Evolutionary conservation across 768 basidiomycete species (phyloP).

Genomic region (Leccinum longicurvipes): DNA sequence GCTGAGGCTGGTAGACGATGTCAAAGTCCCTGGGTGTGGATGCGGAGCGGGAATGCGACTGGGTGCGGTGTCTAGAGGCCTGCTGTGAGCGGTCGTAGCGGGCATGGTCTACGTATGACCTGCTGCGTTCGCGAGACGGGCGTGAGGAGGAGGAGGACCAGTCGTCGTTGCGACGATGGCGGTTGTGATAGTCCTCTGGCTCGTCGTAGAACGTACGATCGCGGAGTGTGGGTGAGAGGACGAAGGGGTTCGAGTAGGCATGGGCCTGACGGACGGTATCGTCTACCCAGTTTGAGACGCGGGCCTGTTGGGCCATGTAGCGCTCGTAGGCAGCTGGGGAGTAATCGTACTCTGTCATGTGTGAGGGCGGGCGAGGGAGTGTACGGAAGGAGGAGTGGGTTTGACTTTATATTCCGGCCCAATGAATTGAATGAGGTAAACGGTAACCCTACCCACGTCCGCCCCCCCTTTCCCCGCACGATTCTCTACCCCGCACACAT

Average conservation of each 20-base stretch:
- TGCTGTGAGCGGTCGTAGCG: constrained; percentile 17
- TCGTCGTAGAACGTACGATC: constrained; percentile 31
- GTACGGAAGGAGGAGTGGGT: constrained; percentile 7
- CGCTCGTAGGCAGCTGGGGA: constrained; percentile 52
- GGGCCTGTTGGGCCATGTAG: constrained; percentile 43
- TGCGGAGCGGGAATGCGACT: constrained; percentile 25
- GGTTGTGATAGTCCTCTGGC: neutral
- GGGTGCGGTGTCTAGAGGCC: constrained; percentile 20
- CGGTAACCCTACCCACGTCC: neutral
- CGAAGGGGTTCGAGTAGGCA: constrained; percentile 27
- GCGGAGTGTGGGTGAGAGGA: constrained; percentile 27
- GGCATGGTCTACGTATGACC: constrained; percentile 22
- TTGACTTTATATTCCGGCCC: constrained; percentile 12
- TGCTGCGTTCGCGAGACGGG: constrained; percentile 22
- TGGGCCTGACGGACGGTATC: constrained; percentile 35
- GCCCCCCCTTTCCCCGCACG: constrained; percentile 26
- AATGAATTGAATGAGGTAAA: neutral
- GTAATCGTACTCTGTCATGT: constrained; percentile 62
- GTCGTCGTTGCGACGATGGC: constrained; percentile 7
- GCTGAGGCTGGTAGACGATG: constrained; percentile 13
- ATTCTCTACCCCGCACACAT: constrained; percentile 23
- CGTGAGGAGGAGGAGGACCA: constrained; percentile 21
- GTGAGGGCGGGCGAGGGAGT: neutral
- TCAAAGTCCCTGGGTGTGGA: constrained; percentile 16
- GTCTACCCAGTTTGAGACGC: constrained; percentile 50